A percentile compares a stretch with the other conserved stretches of the same genome.
Conservation (phyloP, 164 flowering plant genomes). For the Stephania cephalantha region DNA sequence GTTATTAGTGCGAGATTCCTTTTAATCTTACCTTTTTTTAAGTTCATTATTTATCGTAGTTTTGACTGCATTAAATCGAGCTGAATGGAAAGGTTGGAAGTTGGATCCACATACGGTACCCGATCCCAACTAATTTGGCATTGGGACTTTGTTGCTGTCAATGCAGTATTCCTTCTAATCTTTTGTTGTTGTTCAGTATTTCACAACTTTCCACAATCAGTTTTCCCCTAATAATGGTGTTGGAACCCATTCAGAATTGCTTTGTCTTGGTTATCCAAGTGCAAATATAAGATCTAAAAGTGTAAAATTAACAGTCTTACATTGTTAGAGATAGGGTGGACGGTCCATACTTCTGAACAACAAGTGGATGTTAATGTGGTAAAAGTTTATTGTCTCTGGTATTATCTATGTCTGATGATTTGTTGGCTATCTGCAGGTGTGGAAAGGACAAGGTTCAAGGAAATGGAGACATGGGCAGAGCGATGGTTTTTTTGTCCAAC, state of each 20-base stretch:
- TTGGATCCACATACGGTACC: no score
- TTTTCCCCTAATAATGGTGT: neutral
- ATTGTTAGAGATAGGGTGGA: neutral
- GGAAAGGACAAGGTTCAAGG: constrained; percentile 97
- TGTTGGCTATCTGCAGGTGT: constrained; percentile 45
- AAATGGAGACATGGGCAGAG: constrained; percentile 91
- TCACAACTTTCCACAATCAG: no score
- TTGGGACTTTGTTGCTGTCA: no score
- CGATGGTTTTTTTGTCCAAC: constrained; percentile 89
- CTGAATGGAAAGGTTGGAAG: no score
- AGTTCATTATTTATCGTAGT: no score
- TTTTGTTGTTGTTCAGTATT: no score
- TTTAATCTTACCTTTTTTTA: no score
- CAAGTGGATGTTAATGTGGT: neutral
- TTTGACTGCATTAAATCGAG: no score
- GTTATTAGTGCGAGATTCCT: neutral
- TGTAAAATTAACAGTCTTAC: neutral
- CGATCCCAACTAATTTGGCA: no score
- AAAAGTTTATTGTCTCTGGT: neutral
- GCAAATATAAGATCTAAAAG: neutral
- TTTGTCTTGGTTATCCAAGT: neutral
- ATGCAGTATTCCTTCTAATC: no score
- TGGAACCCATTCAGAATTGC: neutral
- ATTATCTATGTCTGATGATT: neutral
- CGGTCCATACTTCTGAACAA: neutral